phyloP scores from a whole-genome alignment of 352 stramenopile genomes.

The Bremia lactucae region DNA sequence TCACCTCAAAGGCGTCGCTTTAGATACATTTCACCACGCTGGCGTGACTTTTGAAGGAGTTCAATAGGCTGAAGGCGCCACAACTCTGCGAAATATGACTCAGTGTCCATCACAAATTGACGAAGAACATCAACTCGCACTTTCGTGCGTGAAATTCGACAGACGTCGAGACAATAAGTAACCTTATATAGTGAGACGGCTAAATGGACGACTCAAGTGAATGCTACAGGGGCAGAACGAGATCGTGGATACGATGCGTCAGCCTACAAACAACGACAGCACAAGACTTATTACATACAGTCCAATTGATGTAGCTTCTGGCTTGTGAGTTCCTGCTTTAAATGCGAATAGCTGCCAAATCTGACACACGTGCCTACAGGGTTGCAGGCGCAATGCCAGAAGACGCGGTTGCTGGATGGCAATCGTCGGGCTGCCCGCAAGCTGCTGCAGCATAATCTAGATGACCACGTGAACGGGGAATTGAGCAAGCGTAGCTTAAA shows the following conservation, averaged over 20 bases:
- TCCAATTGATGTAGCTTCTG: too few species aligned
- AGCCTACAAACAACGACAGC: too few species aligned
- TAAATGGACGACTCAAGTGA: too few species aligned
- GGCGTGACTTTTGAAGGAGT: slow-evolving; percentile 84
- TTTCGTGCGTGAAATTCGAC: too few species aligned
- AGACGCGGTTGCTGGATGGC: slow-evolving; percentile 69
- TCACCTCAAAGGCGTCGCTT: too few species aligned
- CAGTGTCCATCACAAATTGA: slow-evolving; percentile 57
- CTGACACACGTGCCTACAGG: slow-evolving; percentile 77
- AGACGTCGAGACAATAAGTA: too few species aligned
- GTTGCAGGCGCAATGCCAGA: slow-evolving; percentile 64
- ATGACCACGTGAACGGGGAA: slow-evolving; percentile 58
- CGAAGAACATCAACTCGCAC: slow-evolving; percentile 16
- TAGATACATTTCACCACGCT: slow-evolving; percentile 91
- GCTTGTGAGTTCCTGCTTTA: too few species aligned
- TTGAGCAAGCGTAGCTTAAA: slow-evolving; percentile 51
- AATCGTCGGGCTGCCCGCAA: slow-evolving; percentile 68
- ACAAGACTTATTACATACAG: too few species aligned
- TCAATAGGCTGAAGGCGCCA: slow-evolving; percentile 90
- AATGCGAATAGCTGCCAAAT: too few species aligned
- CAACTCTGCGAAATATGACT: slow-evolving; percentile 89
- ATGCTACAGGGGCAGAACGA: too few species aligned
- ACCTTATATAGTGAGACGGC: too few species aligned
- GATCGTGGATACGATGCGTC: too few species aligned
- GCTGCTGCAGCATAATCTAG: slow-evolving; percentile 59